These are phyloP conservation scores for Tranzscheliella williamsii DNA, from an alignment of 1,284 basidiomycete species.

Conservation along the genomic window DNA sequence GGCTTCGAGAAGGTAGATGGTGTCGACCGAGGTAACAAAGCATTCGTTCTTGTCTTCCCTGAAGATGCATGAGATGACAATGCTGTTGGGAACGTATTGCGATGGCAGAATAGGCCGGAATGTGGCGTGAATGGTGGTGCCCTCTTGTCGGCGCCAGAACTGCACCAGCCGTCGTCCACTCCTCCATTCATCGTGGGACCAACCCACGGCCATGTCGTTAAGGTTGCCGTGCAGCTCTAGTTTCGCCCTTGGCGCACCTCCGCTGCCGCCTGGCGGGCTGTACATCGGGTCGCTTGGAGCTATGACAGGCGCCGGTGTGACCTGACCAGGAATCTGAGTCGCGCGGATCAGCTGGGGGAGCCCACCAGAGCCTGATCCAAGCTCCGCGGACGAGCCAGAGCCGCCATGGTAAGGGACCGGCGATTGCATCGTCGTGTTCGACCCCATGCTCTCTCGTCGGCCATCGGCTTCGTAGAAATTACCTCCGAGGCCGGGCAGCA, in stretches of 20 bases:
- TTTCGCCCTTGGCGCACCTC: slow-evolving; percentile 40
- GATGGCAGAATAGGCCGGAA: slow-evolving; percentile 63
- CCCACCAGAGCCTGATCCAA: slow-evolving; percentile 13
- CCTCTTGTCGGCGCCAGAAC: slow-evolving; percentile 66
- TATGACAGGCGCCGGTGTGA: slow-evolving; percentile 12
- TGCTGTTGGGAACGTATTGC: slow-evolving; percentile 63
- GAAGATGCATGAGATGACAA: slow-evolving; percentile 81
- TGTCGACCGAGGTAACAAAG: slow-evolving; percentile 89
- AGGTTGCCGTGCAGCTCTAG: slow-evolving; percentile 63
- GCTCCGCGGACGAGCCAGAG: slow-evolving; percentile 24
- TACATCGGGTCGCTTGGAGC: slow-evolving; percentile 27
- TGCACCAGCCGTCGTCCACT: slow-evolving; percentile 65
- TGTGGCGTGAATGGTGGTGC: slow-evolving; percentile 64
- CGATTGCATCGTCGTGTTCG: slow-evolving; percentile 21
- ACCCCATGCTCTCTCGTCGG: slow-evolving; percentile 26
- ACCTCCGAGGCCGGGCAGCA: slow-evolving; percentile 22
- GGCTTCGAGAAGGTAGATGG: slow-evolving; percentile 87
- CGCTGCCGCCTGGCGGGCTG: slow-evolving; percentile 26
- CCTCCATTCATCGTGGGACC: slow-evolving; percentile 66
- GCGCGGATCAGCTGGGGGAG: slow-evolving; percentile 40
- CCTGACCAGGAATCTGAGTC: slow-evolving; percentile 26
- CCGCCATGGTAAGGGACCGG: slow-evolving; percentile 17
- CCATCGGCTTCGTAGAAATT: slow-evolving; percentile 21
- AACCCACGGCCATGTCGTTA: slow-evolving; percentile 65
- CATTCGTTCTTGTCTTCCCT: slow-evolving; percentile 76